Evolutionary conservation across 2,329 filamentous ascomycete species (phyloP).

Genomic region (Nothophoma quercina): DNA sequence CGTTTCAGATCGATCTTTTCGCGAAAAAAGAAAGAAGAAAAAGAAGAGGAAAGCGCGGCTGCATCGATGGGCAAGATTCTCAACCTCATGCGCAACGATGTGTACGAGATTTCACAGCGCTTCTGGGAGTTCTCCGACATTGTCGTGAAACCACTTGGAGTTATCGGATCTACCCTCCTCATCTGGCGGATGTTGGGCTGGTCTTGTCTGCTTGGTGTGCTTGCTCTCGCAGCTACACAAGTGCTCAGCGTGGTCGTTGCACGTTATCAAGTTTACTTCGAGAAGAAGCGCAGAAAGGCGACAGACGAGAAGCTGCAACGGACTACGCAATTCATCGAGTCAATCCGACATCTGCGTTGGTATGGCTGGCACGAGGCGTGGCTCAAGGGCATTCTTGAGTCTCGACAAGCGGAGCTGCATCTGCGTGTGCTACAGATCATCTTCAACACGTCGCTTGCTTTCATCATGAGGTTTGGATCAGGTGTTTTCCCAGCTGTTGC

Average conservation of each 20-base stretch:
- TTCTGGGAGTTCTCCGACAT: conserved; percentile 89
- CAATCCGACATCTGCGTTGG: conserved; percentile 80
- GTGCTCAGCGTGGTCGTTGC: conserved; percentile 73
- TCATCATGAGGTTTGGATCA: conserved; percentile 75
- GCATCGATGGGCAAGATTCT: conserved; percentile 91
- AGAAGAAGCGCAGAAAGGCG: conserved; percentile 73
- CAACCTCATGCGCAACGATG: conserved; percentile 83
- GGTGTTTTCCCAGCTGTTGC: conserved; percentile 80
- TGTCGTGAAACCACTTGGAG: conserved; percentile 76
- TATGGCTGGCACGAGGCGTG: conserved; percentile 83
- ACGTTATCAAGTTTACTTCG: conserved; percentile 70
- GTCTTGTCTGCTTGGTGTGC: conserved; percentile 76
- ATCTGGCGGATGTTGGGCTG: conserved; percentile 83
- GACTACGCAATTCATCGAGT: conserved; percentile 85
- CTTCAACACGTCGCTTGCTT: conserved; percentile 68
- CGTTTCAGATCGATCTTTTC: conserved; percentile 26
- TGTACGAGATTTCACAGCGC: conserved; percentile 80
- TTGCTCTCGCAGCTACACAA: conserved; percentile 74
- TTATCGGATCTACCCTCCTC: conserved; percentile 76
- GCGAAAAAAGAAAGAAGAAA: conserved; percentile 38
- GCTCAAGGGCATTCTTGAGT: conserved; percentile 73
- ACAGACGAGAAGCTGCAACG: conserved; percentile 82
- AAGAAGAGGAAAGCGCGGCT: conserved; percentile 60
- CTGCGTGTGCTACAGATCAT: conserved; percentile 70
- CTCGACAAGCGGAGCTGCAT: conserved; percentile 72